These are phyloP conservation scores for Vicia faba DNA, from an alignment of 306 rosid genomes.

Conservation along the genomic window DNA sequence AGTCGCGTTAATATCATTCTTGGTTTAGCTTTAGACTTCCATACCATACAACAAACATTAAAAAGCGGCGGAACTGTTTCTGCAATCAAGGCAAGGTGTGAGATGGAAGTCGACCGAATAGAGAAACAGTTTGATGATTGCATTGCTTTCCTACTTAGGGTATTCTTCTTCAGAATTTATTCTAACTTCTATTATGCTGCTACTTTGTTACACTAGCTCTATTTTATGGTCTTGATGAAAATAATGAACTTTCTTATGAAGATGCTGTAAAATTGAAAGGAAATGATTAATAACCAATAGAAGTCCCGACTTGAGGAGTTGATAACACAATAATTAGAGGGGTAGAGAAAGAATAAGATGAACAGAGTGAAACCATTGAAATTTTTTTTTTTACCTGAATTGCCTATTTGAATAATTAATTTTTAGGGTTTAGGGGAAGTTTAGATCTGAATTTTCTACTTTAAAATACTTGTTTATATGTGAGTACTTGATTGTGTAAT, in stretches of 20 bases:
- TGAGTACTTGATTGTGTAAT: constrained; percentile 11
- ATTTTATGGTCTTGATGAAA: constrained; percentile 27
- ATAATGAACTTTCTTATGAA: constrained; percentile 18
- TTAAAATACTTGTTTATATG: neutral
- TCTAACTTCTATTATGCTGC: constrained; percentile 7
- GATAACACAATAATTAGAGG: constrained; percentile 20
- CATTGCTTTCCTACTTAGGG: constrained; percentile 92
- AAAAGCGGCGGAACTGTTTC: constrained; percentile 87
- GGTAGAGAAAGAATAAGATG: constrained; percentile 8
- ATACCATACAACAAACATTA: constrained; percentile 76
- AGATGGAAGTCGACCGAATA: constrained; percentile 89
- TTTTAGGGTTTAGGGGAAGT: constrained; percentile 2
- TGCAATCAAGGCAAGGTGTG: constrained; percentile 88
- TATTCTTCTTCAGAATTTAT: constrained; percentile 45
- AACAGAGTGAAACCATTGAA: constrained; percentile 4
- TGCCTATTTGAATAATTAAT: constrained; percentile 1
- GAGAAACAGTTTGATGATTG: constrained; percentile 97
- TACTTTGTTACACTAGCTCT: constrained; percentile 13
- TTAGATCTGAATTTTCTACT: constrained; percentile 3
- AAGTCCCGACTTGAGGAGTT: constrained; percentile 1
- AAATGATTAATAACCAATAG: constrained; percentile 2
- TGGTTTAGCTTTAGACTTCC: constrained; percentile 88
- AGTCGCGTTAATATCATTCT: constrained; percentile 92
- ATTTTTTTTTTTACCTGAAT: constrained; percentile 1
- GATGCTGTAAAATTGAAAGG: constrained; percentile 13